Percentiles rank a stretch among this genome's conserved stretches.
Evolutionary conservation across 2,329 filamentous ascomycete species (phyloP).

Genomic region (Lecanicillium sp.): DNA sequence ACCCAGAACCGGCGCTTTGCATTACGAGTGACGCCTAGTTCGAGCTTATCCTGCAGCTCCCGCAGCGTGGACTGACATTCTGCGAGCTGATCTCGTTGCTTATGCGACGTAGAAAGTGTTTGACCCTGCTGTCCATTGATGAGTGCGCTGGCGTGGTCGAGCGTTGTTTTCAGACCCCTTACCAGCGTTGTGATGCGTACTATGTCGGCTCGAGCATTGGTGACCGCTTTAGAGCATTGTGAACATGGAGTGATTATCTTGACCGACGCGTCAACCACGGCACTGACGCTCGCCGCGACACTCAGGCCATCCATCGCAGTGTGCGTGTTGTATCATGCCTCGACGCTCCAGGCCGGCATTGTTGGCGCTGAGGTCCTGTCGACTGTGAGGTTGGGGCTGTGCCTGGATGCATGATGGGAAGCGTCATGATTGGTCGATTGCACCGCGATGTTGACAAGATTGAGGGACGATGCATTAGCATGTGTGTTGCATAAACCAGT

Average conservation of each 20-base stretch:
- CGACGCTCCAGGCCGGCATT: too few species aligned
- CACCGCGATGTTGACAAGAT: too few species aligned
- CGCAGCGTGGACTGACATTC: constrained; percentile 3
- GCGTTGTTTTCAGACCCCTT: neutral
- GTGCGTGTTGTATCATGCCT: too few species aligned
- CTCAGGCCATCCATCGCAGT: constrained; percentile 3
- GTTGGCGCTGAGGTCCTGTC: too few species aligned
- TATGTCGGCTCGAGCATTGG: constrained; percentile 5
- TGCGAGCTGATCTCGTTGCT: neutral
- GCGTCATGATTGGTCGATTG: too few species aligned
- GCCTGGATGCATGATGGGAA: too few species aligned
- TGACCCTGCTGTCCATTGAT: neutral
- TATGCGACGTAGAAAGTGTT: constrained; percentile 1
- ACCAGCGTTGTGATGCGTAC: neutral
- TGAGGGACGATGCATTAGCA: too few species aligned
- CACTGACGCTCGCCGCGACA: constrained; percentile 3
- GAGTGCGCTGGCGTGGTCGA: constrained; percentile 1
- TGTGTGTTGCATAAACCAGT: too few species aligned
- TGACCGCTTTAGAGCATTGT: constrained; percentile 2
- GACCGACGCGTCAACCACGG: constrained; percentile 3
- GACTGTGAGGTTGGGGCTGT: too few species aligned
- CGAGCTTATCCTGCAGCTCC: constrained; percentile 1
- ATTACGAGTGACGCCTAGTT: neutral
- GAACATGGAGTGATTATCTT: constrained; percentile 5
- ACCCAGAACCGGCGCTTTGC: constrained; percentile 4